Base-by-base conservation (phyloP, 2,329 filamentous ascomycete genomes). In the Fusarium decemcellulare region DNA sequence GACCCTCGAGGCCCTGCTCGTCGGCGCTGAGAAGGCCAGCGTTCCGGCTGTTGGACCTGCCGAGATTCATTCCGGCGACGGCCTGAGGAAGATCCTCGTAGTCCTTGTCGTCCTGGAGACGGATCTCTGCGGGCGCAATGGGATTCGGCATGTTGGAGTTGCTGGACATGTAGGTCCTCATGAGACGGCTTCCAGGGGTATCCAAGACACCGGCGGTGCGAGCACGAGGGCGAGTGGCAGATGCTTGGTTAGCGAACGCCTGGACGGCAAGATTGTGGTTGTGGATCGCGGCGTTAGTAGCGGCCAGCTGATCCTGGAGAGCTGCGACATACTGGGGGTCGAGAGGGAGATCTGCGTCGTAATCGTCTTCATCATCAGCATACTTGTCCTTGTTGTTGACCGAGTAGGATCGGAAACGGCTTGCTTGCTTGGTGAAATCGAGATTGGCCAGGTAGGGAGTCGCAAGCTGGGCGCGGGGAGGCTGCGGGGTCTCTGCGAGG, bases 371-470 rank as follows among this genome's bases (percentile, higher is more conserved):
- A 48, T 94, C 92, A 74, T 97, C 94, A 3, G 93, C 95, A 75
- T 98, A 98, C 79, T 96, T 97, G 79, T 98, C 95, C 81, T 97
- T 98, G 59, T 97, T 97, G 80, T 99, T 99, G 70, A 99, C 96
- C 1, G 96, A 99, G 80, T 98, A 98, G 2, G 96, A 99, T 48
- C 96, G 91, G 85, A 98, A 97, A 55, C 96, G 90, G 79, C 93
- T 98, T 46, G 91, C 87, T 73, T 93, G 92, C 77, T 91, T 92
- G 71, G 93, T 88, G 77, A 93, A 91, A 66, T 91, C 90, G 65
- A 95, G 84, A 75, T 92, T 92, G 46, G 92, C 91, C 36, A 95
- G 85, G 70, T 94, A 92, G 3, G 92, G 91, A 9, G 93, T 91
- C 43, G 90, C 90, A 67, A 97, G 84, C 67, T 91, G 92, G 51